Conservation (phyloP, 306 rosid genomes). For the Prunus padus region DNA sequence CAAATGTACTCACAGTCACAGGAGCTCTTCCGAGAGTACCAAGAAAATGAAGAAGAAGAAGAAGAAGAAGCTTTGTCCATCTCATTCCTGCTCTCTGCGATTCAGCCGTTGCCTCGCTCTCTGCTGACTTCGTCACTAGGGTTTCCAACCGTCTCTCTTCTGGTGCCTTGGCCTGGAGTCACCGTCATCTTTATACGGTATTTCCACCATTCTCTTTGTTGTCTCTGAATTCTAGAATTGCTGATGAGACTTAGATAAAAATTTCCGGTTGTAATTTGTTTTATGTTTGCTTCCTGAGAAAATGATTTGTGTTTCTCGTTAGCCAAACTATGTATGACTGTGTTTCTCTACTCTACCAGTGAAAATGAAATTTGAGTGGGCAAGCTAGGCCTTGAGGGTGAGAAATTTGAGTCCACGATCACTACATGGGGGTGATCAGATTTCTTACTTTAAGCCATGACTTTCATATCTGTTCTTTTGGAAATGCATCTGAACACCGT, state of each 20-base stretch:
- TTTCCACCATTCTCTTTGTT: background rate
- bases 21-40: background rate
- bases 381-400: too few relatives aligned
- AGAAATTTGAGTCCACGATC: too few relatives aligned
- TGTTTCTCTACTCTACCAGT: too few relatives aligned
- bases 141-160: slow-evolving; percentile 58
- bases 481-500: too few relatives aligned
- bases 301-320: background rate
- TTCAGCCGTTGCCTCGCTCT: slow-evolving; percentile 33
- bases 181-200: slow-evolving; percentile 69
- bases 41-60: slow-evolving; percentile 10
- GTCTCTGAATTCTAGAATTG: too few relatives aligned
- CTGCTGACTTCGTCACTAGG: slow-evolving; percentile 46
- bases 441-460: too few relatives aligned
- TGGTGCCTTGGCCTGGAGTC: slow-evolving; percentile 65
- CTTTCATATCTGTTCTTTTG: too few relatives aligned
- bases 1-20: background rate
- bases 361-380: too few relatives aligned
- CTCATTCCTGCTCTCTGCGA: slow-evolving; percentile 31
- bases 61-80: background rate
- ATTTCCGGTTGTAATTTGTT: background rate
- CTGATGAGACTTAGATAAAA: too few relatives aligned
- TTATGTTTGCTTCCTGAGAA: slow-evolving; percentile 14
- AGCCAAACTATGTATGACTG: too few relatives aligned
- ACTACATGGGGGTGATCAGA: too few relatives aligned